Conservation (phyloP, 208 protist species). For the Leishmania turanica region DNA sequence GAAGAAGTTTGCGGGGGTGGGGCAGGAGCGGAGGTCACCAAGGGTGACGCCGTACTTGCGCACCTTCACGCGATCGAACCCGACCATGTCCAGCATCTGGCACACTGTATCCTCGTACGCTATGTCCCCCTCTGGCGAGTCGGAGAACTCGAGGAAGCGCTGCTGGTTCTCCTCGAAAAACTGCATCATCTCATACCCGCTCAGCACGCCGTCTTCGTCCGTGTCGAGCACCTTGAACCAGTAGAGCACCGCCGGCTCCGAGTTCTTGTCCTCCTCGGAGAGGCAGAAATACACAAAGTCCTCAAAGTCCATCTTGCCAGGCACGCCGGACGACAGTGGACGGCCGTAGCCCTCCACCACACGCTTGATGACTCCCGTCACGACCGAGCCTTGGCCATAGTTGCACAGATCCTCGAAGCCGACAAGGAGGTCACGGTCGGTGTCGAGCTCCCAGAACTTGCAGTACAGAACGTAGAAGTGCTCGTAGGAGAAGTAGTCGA, state of each 20-base stretch:
- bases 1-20: constrained; percentile 91
- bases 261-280: constrained; percentile 97
- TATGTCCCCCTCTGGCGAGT: constrained; percentile 58
- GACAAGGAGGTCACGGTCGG: constrained; percentile 93
- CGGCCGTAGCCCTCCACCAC: constrained; percentile 78
- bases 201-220: constrained; percentile 95
- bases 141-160: constrained; percentile 80
- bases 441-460: constrained; percentile 99
- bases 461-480: constrained; percentile 99
- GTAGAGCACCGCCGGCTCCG: constrained; percentile 89
- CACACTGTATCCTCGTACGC: constrained; percentile 92
- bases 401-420: constrained; percentile 86
- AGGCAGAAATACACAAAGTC: constrained; percentile 97
- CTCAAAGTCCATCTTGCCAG: constrained; percentile 88
- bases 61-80: constrained; percentile 52
- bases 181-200: constrained; percentile 92
- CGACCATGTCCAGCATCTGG: constrained; percentile 96
- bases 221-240: constrained; percentile 95
- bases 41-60: constrained; percentile 78
- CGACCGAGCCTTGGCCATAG: constrained; percentile 84
- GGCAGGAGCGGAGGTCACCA: constrained; percentile 89
- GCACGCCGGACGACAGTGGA: constrained; percentile 50
- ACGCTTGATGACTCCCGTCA: constrained; percentile 72
- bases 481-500: constrained; percentile 98
- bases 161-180: constrained; percentile 95